Percentiles rank a stretch among this genome's conserved stretches.
Evolutionary conservation across 2,329 filamentous ascomycete species (phyloP).

Genomic region (Neonectria ditissima): DNA sequence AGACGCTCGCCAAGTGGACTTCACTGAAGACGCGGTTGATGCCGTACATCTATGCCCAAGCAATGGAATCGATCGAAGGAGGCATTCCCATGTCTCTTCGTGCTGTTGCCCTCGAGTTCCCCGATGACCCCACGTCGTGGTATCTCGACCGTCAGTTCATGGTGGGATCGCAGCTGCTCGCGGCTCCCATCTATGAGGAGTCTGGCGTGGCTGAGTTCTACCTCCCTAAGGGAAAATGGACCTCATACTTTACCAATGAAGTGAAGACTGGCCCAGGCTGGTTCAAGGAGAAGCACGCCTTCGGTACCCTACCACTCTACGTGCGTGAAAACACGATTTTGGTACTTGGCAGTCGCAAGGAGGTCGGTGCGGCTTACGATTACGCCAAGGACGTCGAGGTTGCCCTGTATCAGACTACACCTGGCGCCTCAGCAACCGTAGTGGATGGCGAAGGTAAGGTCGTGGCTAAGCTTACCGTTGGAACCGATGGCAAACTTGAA

Average conservation of each 20-base stretch:
- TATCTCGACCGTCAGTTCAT: slow-evolving; percentile 78
- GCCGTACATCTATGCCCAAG: slow-evolving; percentile 64
- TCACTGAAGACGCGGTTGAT: slow-evolving; percentile 64
- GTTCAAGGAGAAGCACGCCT: slow-evolving; percentile 70
- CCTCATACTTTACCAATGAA: slow-evolving; percentile 61
- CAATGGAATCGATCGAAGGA: slow-evolving; percentile 53
- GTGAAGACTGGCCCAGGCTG: slow-evolving; percentile 64
- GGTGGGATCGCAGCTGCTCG: slow-evolving; percentile 73
- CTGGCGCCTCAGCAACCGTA: slow-evolving; percentile 56
- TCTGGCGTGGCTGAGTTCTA: slow-evolving; percentile 75
- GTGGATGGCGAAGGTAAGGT: slow-evolving; percentile 57
- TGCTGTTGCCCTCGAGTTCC: slow-evolving; percentile 77
- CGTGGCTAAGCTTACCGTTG: slow-evolving; percentile 56
- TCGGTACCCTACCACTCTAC: slow-evolving; percentile 69
- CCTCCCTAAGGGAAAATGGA: slow-evolving; percentile 63
- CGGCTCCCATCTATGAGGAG: slow-evolving; percentile 73
- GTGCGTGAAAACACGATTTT: slow-evolving; percentile 66
- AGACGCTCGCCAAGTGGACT: slow-evolving; percentile 60
- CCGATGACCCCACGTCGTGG: slow-evolving; percentile 76
- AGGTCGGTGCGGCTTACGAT: slow-evolving; percentile 59
- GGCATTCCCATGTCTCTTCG: slow-evolving; percentile 73
- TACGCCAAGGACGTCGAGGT: slow-evolving; percentile 62
- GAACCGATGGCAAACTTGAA: slow-evolving; percentile 53
- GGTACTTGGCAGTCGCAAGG: slow-evolving; percentile 56
- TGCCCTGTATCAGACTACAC: slow-evolving; percentile 56